phyloP scores from a whole-genome alignment of 2,329 filamentous ascomycete genomes.

The Ceratocystis albifundus region DNA sequence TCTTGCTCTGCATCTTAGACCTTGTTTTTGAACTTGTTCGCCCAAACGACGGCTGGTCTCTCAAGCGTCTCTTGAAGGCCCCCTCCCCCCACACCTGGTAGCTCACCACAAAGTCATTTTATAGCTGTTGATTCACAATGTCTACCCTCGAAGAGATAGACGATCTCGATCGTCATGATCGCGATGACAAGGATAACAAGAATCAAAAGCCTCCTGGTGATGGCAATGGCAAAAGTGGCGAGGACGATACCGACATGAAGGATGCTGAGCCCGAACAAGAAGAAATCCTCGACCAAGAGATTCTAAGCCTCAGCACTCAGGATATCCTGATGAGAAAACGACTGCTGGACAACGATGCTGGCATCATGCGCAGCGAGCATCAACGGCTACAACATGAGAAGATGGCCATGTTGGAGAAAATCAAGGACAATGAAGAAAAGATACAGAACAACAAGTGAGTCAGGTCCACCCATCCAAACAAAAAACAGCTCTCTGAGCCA shows the following conservation, averaged over 20 bases:
- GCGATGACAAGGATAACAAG: constrained; percentile 40
- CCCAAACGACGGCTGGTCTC: background rate
- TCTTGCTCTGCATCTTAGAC: background rate
- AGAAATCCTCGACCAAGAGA: constrained; percentile 82
- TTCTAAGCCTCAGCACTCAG: constrained; percentile 82
- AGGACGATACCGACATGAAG: constrained; percentile 82
- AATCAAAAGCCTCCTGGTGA: constrained; percentile 30
- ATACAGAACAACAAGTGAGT: constrained; percentile 96
- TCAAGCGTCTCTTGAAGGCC: background rate
- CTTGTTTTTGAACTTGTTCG: background rate
- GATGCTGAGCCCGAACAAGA: constrained; percentile 71
- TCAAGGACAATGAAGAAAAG: constrained; percentile 98
- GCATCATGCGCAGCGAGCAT: constrained; percentile 97
- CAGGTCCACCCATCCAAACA: background rate
- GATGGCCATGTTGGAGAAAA: constrained; percentile 92
- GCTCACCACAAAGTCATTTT: constrained; percentile 27
- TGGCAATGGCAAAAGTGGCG: constrained; percentile 39
- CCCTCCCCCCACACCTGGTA: background rate
- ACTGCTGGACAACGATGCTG: constrained; percentile 89
- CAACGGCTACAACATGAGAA: constrained; percentile 93
- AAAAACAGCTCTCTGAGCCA: background rate
- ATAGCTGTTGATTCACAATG: constrained; percentile 40
- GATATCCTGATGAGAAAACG: constrained; percentile 87
- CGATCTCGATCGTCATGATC: constrained; percentile 69
- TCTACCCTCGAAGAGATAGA: constrained; percentile 87